phyloP scores from a whole-genome alignment of 352 stramenopile genomes.

The Phytopythium helicoides region DNA sequence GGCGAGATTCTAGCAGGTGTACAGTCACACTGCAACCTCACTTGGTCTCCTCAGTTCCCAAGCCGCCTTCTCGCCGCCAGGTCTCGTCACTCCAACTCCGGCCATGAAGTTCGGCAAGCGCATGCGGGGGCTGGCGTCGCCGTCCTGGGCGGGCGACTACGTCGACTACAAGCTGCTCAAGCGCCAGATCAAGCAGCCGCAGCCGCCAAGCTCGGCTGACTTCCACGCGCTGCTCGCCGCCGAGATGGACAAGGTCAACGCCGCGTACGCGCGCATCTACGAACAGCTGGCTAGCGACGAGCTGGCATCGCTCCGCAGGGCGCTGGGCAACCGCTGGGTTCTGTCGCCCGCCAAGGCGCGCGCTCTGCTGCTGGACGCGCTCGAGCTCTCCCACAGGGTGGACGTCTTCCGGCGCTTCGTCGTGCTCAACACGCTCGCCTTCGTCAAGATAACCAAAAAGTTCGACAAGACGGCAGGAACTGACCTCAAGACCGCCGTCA shows the following conservation, averaged over 20 bases:
- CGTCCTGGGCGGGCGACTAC: slow-evolving; percentile 62
- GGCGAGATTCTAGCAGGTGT: no score
- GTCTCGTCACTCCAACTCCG: no score
- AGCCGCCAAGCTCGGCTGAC: slow-evolving; percentile 4
- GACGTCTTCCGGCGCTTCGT: slow-evolving; percentile 78
- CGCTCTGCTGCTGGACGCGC: slow-evolving; percentile 44
- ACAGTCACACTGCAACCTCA: no score
- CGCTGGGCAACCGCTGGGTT: slow-evolving; percentile 59
- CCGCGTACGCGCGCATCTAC: slow-evolving; percentile 49
- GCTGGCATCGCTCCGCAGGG: slow-evolving; percentile 31
- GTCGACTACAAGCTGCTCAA: slow-evolving; percentile 86
- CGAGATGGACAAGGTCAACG: slow-evolving; percentile 67
- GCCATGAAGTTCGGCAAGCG: slow-evolving; percentile 86
- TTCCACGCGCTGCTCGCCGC: slow-evolving; percentile 32
- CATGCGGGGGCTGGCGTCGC: slow-evolving; percentile 59
- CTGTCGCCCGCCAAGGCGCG: slow-evolving; percentile 48
- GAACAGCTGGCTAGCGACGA: slow-evolving; percentile 39
- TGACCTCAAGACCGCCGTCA: slow-evolving; percentile 29
- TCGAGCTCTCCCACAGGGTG: slow-evolving; percentile 61
- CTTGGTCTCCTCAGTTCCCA: no score
- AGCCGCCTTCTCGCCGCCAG: no score
- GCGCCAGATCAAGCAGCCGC: slow-evolving; percentile 48
- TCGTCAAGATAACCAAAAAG: slow-evolving; percentile 85
- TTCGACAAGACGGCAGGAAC: slow-evolving; percentile 58
- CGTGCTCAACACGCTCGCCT: slow-evolving; percentile 72